A percentile compares a stretch with the other conserved stretches of the same genome.
These are phyloP conservation scores for Hemerocallis citrina DNA, from an alignment of 106 monocot genomes.

Conservation along the genomic window DNA sequence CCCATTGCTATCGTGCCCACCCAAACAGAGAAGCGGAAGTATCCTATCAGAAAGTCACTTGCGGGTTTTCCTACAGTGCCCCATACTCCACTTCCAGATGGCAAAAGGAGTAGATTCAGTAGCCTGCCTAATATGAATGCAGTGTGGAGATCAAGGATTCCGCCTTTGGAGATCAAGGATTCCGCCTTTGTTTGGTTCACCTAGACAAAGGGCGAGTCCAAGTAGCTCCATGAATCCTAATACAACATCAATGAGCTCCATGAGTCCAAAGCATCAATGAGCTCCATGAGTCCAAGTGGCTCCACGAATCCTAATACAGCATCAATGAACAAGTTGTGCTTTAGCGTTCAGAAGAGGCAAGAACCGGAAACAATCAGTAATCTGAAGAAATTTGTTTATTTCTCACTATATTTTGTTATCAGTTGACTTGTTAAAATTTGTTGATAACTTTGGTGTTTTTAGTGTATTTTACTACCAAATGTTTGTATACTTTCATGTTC, in stretches of 20 bases:
- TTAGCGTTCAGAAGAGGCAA: conserved; percentile 73
- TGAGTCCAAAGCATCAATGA: no score
- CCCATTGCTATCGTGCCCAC: conserved; percentile 48
- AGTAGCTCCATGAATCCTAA: conserved; percentile 1
- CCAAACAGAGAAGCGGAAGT: conserved; percentile 5
- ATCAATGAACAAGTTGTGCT: conserved; percentile 38
- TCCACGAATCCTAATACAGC: conserved; percentile 1
- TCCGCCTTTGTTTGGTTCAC: conserved; percentile 30
- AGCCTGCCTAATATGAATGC: conserved; percentile 32
- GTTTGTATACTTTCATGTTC: no score
- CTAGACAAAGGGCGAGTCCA: conserved; percentile 38
- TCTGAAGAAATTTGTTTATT: no score
- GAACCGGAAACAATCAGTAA: conserved; percentile 46
- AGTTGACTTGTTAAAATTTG: no score
- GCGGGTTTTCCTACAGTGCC: conserved; percentile 24
- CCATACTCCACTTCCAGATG: conserved; percentile 34
- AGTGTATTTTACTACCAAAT: no score
- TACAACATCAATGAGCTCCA: no score
- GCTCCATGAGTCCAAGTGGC: no score
- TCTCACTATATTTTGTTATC: no score
- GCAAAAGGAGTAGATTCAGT: conserved; percentile 13
- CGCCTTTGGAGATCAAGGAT: no score
- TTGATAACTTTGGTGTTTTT: no score
- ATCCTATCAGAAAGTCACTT: conserved; percentile 32
- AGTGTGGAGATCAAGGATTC: conserved; percentile 41